These are phyloP conservation scores for Umbelopsis sp. DNA, from an alignment of 371 early-diverging fungal species.

Conservation along the genomic window DNA sequence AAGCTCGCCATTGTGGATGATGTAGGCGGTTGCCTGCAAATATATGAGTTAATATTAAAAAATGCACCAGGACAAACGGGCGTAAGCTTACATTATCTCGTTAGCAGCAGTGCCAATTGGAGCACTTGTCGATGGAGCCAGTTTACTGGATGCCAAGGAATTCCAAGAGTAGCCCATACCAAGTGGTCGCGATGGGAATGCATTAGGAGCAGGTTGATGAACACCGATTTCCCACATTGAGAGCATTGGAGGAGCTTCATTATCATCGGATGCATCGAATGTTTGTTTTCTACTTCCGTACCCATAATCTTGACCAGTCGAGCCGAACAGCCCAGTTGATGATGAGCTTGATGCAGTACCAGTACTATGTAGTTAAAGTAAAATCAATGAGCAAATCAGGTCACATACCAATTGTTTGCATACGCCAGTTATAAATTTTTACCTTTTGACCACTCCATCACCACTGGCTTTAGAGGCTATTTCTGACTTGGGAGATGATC, in stretches of 20 bases:
- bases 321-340: conserved; percentile 25
- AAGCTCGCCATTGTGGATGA: not conserved
- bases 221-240: conserved; percentile 38
- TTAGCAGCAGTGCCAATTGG: not conserved
- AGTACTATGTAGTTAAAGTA: not conserved
- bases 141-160: not conserved
- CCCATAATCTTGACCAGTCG: conserved; percentile 22
- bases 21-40: not conserved
- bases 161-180: not conserved
- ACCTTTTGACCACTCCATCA: not conserved
- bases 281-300: conserved; percentile 19
- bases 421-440: not conserved
- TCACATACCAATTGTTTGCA: not conserved
- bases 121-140: not conserved
- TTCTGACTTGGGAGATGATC: not conserved
- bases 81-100: not conserved
- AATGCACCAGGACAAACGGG: no score
- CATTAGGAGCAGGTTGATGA: conserved; percentile 22
- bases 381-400: not conserved
- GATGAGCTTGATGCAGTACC: conserved; percentile 16
- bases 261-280: conserved; percentile 23
- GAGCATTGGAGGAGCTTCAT: conserved; percentile 28
- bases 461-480: not conserved
- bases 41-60: no score
- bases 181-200: not conserved